Conservation (phyloP, 306 rosid species). For the Gastrolobium bilobum region DNA sequence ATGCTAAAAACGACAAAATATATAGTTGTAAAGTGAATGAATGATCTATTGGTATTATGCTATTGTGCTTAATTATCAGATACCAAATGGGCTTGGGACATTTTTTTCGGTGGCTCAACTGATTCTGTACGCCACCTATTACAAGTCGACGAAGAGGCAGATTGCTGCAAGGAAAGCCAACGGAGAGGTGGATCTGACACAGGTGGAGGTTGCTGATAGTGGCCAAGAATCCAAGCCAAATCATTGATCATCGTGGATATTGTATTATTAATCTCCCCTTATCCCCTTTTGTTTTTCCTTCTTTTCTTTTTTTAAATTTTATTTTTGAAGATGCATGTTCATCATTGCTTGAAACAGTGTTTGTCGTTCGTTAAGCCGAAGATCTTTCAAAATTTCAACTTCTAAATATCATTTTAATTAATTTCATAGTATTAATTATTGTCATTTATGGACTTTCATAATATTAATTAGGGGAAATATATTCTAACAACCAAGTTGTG, state of each 20-base stretch:
- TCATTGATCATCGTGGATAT: slow-evolving; percentile 35
- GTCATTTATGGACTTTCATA: neutral
- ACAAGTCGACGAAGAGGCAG: slow-evolving; percentile 72
- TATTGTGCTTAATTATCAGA: slow-evolving; percentile 52
- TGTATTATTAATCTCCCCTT: neutral
- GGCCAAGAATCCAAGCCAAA: slow-evolving; percentile 22
- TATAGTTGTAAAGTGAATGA: neutral
- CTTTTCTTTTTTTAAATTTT: too few species aligned
- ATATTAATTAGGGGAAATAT: too few species aligned
- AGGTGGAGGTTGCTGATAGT: slow-evolving; percentile 47
- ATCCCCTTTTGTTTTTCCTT: too few species aligned
- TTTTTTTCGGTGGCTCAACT: slow-evolving; percentile 68
- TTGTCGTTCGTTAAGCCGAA: neutral
- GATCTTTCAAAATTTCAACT: neutral
- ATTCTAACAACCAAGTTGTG: too few species aligned
- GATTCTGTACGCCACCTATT: slow-evolving; percentile 77
- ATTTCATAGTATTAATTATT: neutral
- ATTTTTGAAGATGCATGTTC: neutral
- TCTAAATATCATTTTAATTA: neutral
- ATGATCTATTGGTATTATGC: neutral
- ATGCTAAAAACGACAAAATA: neutral
- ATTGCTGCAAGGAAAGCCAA: slow-evolving; percentile 65
- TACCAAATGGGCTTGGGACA: slow-evolving; percentile 88
- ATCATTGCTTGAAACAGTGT: neutral
- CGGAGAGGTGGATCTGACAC: slow-evolving; percentile 48